Evolutionary conservation across 2,329 filamentous ascomycete genomes (phyloP), one percentile per base, ranked within the genome.

Genomic region (Hypoxylon sp.): DNA sequence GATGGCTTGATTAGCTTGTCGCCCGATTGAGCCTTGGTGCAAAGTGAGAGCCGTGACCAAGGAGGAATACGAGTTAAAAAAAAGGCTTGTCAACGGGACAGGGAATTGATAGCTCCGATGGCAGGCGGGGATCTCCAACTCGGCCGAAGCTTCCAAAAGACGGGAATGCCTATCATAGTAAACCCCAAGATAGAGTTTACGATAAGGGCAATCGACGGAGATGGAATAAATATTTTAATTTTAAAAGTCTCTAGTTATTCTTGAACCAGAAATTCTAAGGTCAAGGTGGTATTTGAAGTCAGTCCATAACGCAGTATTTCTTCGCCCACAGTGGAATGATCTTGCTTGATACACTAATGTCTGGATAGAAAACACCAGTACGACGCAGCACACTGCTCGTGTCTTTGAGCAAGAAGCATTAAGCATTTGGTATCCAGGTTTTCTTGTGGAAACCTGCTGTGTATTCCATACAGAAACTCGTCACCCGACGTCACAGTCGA

Each of bases 181-280:
- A 20, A 20, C 20, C 11, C 22, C 11, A n/a, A 42, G 3, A 44
- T 30, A 22, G 20, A 61, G 27, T 22, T 48, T 56, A 56, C 37
- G 65, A 64, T 68, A 64, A 57, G 33, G 17, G 56, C 20, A 30
- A 61, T 61, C 40, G 17, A 27, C 22, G 30, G 50, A 31, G 37
- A 55, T 44, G 60, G 50, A 64, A 50, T 37, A 53, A 64, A 50
- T 37, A 53, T 68, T 61, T 8, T 51, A 11, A 37, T 56, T 35
- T 35, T 50, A 22, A 60, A 35, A 13, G 27, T 31, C 37, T 27
- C 42, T 6, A 20, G 27, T 33, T 35, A 4, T 17, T n/a, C 37
- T 44, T 50, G 13, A 17, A 35, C 17, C 30, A 31, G 35, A 51
- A 48, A 58, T 31, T 51, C 27, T 22, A 68, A 56, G n/a, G 10